These are phyloP conservation scores for Paratinospora sagittata DNA, from an alignment of 164 flowering plant species.

Conservation along the genomic window DNA sequence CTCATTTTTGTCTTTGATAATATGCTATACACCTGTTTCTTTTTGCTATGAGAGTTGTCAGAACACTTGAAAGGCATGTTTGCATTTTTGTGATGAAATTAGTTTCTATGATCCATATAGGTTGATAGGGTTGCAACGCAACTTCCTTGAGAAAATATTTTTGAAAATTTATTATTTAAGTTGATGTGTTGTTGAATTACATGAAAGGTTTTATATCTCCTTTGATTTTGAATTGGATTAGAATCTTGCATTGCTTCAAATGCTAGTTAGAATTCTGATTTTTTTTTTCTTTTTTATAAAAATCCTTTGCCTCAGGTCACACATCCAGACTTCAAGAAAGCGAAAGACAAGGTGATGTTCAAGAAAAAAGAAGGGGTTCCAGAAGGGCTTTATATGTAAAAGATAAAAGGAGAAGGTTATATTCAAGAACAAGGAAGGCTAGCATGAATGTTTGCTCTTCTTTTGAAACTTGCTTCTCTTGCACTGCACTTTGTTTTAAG, in stretches of 20 bases:
- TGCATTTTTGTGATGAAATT: too few relatives aligned
- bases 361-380: conserved; percentile 98
- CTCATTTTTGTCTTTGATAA: too few relatives aligned
- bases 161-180: too few relatives aligned
- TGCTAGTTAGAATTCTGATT: not conserved
- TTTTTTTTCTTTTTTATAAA: too few relatives aligned
- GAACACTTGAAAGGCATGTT: too few relatives aligned
- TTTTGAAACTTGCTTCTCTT: not conserved
- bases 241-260: not conserved
- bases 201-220: not conserved
- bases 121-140: not conserved
- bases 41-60: too few relatives aligned
- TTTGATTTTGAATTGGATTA: not conserved
- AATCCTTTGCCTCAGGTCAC: conserved; percentile 45
- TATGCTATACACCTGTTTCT: too few relatives aligned
- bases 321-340: conserved; percentile 85
- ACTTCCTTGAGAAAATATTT: not conserved
- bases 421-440: not conserved
- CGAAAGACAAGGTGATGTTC: conserved; percentile 95
- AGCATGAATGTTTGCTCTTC: not conserved
- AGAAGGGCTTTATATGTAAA: conserved; percentile 84
- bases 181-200: not conserved
- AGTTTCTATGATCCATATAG: not conserved
- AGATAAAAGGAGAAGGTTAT: conserved; percentile 1
- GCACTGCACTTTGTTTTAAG: not conserved